These are phyloP conservation scores for Penicillium bovifimosum DNA, from an alignment of 495 filamentous ascomycete genomes.

Conservation along the genomic window DNA sequence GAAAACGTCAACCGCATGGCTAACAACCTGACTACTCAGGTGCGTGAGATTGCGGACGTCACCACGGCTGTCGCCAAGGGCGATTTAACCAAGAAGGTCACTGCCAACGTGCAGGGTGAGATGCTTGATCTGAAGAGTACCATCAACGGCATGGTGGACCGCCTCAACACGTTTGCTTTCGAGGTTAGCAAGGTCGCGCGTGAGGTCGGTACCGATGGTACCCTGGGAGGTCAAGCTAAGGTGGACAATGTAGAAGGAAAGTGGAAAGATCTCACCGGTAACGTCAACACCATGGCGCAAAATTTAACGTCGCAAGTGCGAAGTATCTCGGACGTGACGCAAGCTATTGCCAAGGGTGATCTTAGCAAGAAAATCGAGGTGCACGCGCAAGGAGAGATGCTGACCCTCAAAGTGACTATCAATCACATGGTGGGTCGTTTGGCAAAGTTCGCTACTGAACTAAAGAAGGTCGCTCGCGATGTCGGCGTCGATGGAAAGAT, in stretches of 20 bases:
- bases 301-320: conserved; percentile 95
- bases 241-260: conserved; percentile 98
- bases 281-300: conserved; percentile 81
- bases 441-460: conserved; percentile 93
- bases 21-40: conserved; percentile 96
- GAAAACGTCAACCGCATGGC: conserved; percentile 99
- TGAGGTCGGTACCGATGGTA: conserved; percentile 97
- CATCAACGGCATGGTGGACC: conserved; percentile 99
- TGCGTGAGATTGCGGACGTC: conserved; percentile 96
- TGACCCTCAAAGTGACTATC: conserved; percentile 92
- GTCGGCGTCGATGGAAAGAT: conserved; percentile 98
- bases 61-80: conserved; percentile 94
- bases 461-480: conserved; percentile 93
- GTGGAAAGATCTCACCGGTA: conserved; percentile 98
- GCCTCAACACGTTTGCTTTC: conserved; percentile 91
- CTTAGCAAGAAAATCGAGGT: conserved; percentile 96
- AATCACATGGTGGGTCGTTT: conserved; percentile 98
- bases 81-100: conserved; percentile 92
- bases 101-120: conserved; percentile 92
- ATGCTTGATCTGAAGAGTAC: conserved; percentile 94
- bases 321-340: conserved; percentile 93
- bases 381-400: conserved; percentile 90
- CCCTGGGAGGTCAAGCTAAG: conserved; percentile 89
- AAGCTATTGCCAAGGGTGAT: conserved; percentile 91
- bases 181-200: conserved; percentile 98